Conservation (phyloP, 208 protist genomes). For the Plasmodiophora brassicae region DNA sequence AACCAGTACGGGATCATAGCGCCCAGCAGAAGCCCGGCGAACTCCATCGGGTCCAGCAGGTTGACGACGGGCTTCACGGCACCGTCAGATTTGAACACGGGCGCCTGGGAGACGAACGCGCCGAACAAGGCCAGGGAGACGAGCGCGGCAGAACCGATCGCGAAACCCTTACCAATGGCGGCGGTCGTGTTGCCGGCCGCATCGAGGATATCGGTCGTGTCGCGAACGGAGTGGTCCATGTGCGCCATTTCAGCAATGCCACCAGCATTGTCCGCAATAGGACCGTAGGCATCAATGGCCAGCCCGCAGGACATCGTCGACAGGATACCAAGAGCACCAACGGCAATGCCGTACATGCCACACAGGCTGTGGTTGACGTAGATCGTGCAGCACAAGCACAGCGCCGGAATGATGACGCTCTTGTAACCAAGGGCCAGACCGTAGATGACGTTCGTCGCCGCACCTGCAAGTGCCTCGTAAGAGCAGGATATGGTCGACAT, state of each 20-base stretch:
- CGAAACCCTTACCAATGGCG: constrained; percentile 89
- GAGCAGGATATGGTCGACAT: no score
- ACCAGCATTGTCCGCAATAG: constrained; percentile 87
- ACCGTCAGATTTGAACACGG: neutral
- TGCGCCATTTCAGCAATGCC: constrained; percentile 82
- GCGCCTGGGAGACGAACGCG: constrained; percentile 65
- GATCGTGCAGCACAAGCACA: constrained; percentile 23
- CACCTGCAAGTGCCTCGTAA: no score
- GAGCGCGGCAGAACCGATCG: constrained; percentile 82
- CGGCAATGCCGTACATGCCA: constrained; percentile 50
- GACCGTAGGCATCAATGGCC: constrained; percentile 88
- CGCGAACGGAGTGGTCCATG: constrained; percentile 74
- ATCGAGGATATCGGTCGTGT: constrained; percentile 84
- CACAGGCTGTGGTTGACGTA: constrained; percentile 28
- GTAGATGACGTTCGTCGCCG: constrained; percentile 59
- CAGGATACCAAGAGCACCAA: constrained; percentile 55
- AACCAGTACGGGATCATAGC: constrained; percentile 61
- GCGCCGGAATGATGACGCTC: constrained; percentile 50
- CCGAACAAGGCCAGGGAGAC: constrained; percentile 82
- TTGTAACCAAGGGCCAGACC: constrained; percentile 54
- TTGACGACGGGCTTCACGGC: constrained; percentile 16
- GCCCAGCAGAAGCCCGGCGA: constrained; percentile 57
- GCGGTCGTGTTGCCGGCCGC: constrained; percentile 89
- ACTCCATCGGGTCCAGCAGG: constrained; percentile 49
- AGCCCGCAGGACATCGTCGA: constrained; percentile 60